Percentiles rank a stretch among this genome's conserved stretches.
Evolutionary conservation across 495 filamentous ascomycete genomes (phyloP).

Genomic region (Xylaria bambusicola): DNA sequence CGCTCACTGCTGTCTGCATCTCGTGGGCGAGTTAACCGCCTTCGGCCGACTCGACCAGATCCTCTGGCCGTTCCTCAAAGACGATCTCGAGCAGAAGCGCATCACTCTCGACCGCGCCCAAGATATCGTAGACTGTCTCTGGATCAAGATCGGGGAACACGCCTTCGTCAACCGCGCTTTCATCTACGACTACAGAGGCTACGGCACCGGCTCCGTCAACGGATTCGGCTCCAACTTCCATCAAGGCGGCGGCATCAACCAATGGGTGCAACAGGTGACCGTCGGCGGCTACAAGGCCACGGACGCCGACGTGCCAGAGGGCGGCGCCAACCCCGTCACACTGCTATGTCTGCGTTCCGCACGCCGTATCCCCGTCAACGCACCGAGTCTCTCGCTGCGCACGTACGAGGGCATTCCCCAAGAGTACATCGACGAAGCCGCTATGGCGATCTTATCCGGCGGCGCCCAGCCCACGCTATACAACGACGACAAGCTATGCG

Average conservation of each 20-base stretch:
- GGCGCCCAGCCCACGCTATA: conserved; percentile 12
- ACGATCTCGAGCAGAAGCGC: neutral
- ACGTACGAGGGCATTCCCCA: conserved; percentile 9
- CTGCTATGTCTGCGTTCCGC: conserved; percentile 13
- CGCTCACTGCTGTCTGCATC: conserved; percentile 15
- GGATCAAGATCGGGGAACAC: conserved; percentile 23
- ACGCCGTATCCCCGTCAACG: conserved; percentile 16
- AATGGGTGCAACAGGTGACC: conserved; percentile 20
- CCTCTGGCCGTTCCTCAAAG: conserved; percentile 17
- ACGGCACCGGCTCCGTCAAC: conserved; percentile 12
- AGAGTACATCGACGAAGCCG: conserved; percentile 13
- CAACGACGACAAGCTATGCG: conserved; percentile 18
- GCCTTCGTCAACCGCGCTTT: conserved; percentile 22
- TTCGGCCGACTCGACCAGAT: conserved; percentile 19
- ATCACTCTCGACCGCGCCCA: conserved; percentile 10
- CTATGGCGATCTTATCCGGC: conserved; percentile 8
- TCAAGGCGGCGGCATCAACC: conserved; percentile 19
- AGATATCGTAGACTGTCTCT: conserved; percentile 16
- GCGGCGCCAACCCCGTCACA: conserved; percentile 17
- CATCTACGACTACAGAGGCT: conserved; percentile 17
- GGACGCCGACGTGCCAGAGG: conserved; percentile 1
- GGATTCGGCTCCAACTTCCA: conserved; percentile 14
- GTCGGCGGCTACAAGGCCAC: conserved; percentile 16
- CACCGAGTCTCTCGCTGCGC: conserved; percentile 15
- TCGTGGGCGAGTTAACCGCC: conserved; percentile 16